Base-by-base conservation (phyloP, 805 yeast genomes). In the Jamesozyma rosinii region DNA sequence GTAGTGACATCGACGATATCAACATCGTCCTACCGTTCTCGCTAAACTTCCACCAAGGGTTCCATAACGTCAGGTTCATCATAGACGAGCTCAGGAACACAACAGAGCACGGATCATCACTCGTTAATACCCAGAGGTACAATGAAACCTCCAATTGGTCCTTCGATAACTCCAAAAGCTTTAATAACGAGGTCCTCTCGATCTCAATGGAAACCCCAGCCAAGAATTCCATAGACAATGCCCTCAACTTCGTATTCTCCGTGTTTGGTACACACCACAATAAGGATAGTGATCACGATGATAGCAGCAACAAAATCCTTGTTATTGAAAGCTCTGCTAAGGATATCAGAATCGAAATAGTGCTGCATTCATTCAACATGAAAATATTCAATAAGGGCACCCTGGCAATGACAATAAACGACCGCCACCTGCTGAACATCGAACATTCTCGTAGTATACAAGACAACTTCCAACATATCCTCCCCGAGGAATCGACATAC, bases 371-470 rank as follows among this genome's bases (percentile, higher is more conserved):
- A 0, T 51, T 50, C 40, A 22, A 41, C n/a, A 27, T 52, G 13
- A 63, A 67, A 1, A 53, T 87, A 2, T 66, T 44, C 19, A 66
- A 74, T 42, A 61, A 76, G 1, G 74, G 69, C 4, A 61, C 65
- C 17, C 59, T 63, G 0, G 76, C 77, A 46, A 51, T 87, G 11
- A 64, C 75, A 1, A 55, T 89, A 17, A 92, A 92, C 59, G 88
- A 81, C 41, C 69, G 79, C 35, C 67, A 75, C 29, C 73, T 86
- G 38, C 64, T 92, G 46, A 90, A 90, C 55, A 45, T 82, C n/a
- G 99, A 92, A 60, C 97, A 90, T 54, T 74, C 70, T 59, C 71
- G 97, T 56, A 59, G 70, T 0, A 54, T 60, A 46, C 72, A 68
- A 6, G 61, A 64, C n/a, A 67, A 69, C 26, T 59, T 61, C 4